Evolutionary conservation across 139 green algal genomes (phyloP).

Genomic region (Chlamydomonas incerta): DNA sequence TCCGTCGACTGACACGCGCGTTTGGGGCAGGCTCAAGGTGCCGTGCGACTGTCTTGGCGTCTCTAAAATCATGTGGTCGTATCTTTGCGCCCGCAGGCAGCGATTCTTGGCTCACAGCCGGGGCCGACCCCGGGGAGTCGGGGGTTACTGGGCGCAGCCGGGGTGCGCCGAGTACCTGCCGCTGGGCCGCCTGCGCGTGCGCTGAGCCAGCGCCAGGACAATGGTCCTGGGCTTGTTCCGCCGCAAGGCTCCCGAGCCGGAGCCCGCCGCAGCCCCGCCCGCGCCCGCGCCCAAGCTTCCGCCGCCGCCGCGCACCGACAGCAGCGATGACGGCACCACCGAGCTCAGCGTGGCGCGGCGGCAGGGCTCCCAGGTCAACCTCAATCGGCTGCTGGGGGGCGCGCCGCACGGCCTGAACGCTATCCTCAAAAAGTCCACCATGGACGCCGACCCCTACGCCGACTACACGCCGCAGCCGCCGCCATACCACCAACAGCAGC

Average conservation of each 20-base stretch:
- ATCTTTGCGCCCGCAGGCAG: too few species aligned
- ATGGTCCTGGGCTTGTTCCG: neutral
- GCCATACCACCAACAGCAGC: neutral
- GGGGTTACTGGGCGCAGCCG: too few species aligned
- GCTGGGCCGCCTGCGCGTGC: too few species aligned
- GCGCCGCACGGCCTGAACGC: neutral
- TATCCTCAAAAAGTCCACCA: neutral
- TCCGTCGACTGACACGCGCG: too few species aligned
- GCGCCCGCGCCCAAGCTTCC: neutral
- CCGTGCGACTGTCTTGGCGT: too few species aligned
- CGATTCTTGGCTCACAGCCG: too few species aligned
- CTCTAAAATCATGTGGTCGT: too few species aligned
- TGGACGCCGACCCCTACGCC: neutral
- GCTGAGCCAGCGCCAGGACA: too few species aligned
- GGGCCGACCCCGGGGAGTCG: too few species aligned
- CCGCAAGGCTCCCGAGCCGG: neutral
- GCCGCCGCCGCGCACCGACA: neutral
- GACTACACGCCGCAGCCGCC: neutral
- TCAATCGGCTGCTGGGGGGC: neutral
- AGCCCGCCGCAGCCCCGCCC: neutral
- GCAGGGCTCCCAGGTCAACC: neutral
- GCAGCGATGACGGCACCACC: neutral
- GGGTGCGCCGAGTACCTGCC: too few species aligned
- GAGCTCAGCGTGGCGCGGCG: neutral
- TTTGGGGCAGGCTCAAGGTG: too few species aligned